Evolutionary conservation across 495 filamentous ascomycete species (phyloP).

Genomic region (Penicillium pancosmium): DNA sequence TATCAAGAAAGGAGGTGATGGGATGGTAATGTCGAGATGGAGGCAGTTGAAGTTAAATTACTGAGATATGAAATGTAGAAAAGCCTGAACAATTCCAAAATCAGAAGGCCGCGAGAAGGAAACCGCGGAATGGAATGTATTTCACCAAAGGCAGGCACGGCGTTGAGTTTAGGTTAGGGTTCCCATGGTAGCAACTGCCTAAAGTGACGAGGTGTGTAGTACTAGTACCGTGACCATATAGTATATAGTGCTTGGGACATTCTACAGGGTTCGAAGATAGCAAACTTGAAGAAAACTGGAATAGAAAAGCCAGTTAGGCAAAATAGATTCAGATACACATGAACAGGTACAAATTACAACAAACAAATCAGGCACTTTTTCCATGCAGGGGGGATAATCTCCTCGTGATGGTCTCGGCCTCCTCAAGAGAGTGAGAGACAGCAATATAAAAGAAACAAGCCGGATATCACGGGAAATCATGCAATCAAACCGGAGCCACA

Average conservation of each 20-base stretch:
- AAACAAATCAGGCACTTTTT: slow-evolving; percentile 31
- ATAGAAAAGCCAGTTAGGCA: not conserved
- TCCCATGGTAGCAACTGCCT: too few relatives aligned
- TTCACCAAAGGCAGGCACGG: too few relatives aligned
- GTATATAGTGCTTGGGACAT: too few relatives aligned
- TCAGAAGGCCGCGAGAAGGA: too few relatives aligned
- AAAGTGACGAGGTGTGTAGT: too few relatives aligned
- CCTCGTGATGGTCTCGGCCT: slow-evolving; percentile 46
- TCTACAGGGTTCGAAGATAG: too few relatives aligned
- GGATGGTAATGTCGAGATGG: not conserved
- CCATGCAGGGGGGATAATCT: slow-evolving; percentile 30
- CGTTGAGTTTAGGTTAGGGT: too few relatives aligned
- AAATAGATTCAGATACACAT: slow-evolving; percentile 17
- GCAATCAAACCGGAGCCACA: slow-evolving; percentile 36
- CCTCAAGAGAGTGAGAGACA: slow-evolving; percentile 24
- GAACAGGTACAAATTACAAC: slow-evolving; percentile 19
- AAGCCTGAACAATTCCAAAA: not conserved
- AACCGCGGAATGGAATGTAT: too few relatives aligned
- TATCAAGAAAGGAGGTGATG: not conserved
- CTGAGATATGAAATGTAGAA: not conserved
- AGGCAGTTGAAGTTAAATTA: not conserved
- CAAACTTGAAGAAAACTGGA: too few relatives aligned
- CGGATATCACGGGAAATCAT: slow-evolving; percentile 47
- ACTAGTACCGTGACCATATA: too few relatives aligned
- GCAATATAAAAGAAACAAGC: slow-evolving; percentile 45